These are phyloP conservation scores for Aspergillus novoparasiticus DNA, from an alignment of 2,329 filamentous ascomycete genomes.

Conservation along the genomic window DNA sequence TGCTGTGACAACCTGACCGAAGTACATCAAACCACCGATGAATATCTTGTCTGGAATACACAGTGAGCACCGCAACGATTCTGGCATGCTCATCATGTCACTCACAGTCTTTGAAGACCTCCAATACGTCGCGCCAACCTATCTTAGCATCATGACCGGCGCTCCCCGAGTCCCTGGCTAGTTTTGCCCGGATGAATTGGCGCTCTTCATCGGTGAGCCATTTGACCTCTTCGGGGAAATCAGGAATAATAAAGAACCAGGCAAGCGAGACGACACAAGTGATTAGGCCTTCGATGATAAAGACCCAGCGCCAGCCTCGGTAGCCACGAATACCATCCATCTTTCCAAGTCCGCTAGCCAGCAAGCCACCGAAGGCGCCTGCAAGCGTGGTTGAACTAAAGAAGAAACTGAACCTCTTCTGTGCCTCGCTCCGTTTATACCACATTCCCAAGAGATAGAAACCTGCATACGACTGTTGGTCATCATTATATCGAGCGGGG, in stretches of 20 bases:
- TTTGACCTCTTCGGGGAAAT: slow-evolving; percentile 73
- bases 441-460: slow-evolving; percentile 73
- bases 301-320: slow-evolving; percentile 54
- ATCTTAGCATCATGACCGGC: slow-evolving; percentile 66
- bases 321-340: slow-evolving; percentile 62
- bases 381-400: slow-evolving; percentile 71
- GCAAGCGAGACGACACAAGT: slow-evolving; percentile 64
- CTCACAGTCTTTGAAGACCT: slow-evolving; percentile 68
- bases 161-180: slow-evolving; percentile 69
- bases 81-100: slow-evolving; percentile 5
- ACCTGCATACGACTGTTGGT: slow-evolving; percentile 40
- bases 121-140: slow-evolving; percentile 60
- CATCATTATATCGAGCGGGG: not conserved
- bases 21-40: slow-evolving; percentile 77
- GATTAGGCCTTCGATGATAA: slow-evolving; percentile 65
- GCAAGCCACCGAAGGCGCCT: slow-evolving; percentile 64
- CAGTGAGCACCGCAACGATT: slow-evolving; percentile 16
- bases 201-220: slow-evolving; percentile 61
- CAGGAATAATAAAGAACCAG: slow-evolving; percentile 67
- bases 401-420: slow-evolving; percentile 92
- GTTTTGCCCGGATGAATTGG: slow-evolving; percentile 60
- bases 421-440: slow-evolving; percentile 85
- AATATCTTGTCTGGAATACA: slow-evolving; percentile 60
- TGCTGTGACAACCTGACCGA: slow-evolving; percentile 75
- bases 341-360: slow-evolving; percentile 62